Conservation (phyloP, 805 yeast genomes). For the Diddensiella caesifluorescens region DNA sequence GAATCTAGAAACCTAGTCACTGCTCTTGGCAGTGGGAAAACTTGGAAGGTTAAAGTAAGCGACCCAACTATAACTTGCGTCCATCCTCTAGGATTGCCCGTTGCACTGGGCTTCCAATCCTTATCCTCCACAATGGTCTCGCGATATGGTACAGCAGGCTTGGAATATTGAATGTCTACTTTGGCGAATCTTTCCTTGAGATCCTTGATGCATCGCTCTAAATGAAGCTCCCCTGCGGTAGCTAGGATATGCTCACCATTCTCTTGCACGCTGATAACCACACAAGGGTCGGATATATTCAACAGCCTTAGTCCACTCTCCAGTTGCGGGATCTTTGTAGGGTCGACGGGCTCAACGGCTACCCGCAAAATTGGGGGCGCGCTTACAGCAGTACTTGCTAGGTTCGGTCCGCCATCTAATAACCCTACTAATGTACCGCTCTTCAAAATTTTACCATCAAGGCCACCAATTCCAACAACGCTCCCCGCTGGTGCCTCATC, state of each 20-base stretch:
- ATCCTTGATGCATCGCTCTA: constrained; percentile 92
- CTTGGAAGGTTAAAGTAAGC: constrained; percentile 38
- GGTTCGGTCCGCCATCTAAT: constrained; percentile 56
- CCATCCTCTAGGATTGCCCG: constrained; percentile 21
- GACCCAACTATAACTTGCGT: constrained; percentile 48
- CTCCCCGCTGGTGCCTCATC: constrained; percentile 88
- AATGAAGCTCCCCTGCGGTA: constrained; percentile 94
- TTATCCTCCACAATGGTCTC: constrained; percentile 63
- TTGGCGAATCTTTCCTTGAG: constrained; percentile 87
- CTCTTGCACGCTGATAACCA: constrained; percentile 77
- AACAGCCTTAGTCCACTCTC: constrained; percentile 74
- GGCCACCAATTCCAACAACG: constrained; percentile 89
- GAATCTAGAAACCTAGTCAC: constrained; percentile 24
- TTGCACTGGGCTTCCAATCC: constrained; percentile 36
- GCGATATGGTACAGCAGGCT: constrained; percentile 90
- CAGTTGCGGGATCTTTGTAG: constrained; percentile 67
- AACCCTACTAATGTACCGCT: constrained; percentile 75
- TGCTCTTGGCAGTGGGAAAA: constrained; percentile 43
- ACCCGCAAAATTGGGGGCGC: constrained; percentile 92
- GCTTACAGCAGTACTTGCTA: constrained; percentile 68
- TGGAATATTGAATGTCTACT: constrained; percentile 76
- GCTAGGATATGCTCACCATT: constrained; percentile 91
- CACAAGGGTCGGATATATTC: constrained; percentile 91
- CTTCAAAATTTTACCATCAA: constrained; percentile 75
- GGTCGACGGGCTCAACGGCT: constrained; percentile 92